Evolutionary conservation across 345 rosid species (phyloP), one percentile per base, ranked within the genome.

Genomic region (Garcia nutans): DNA sequence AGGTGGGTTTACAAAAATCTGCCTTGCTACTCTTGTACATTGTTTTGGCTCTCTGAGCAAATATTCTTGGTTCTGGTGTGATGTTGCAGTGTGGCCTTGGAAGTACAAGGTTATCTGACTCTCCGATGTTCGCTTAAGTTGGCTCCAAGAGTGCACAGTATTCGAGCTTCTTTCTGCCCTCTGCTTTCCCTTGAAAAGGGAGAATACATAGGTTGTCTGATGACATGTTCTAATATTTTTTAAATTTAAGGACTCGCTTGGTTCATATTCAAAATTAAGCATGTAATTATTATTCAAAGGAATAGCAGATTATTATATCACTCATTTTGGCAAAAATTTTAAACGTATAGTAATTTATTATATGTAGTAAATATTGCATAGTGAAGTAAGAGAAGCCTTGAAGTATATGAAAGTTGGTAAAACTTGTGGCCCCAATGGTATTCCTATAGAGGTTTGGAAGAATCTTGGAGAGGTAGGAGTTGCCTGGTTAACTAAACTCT

Each of bases 141-240:
- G 82, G 80, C 86, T 45, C 89, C 97, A 1, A 84, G 93, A 50
- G 79, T 91, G 78, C 95, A 95, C 79, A 84, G 82, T 72, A 86
- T 90, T 58, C 89, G 88, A 72, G 94, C 92, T 42, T 91, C 97
- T 37, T 95, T 95, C 87, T 92, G 99, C 82, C 99, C 97, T 57
- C 76, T 92, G 70, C 89, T 95, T 76, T 95, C 99, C 68, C 87
- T 91, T 37, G 97, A 92, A 77, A 90, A 95, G 77, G 99, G 99
- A 78, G 97, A 95, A 79, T 95, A 81, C 74, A 93, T 95, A 90
- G 99, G 97, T 91, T 45, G n/a, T 74, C 26, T 70, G 12, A 8
- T 47, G n/a, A 16, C 12, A 13, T 42, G 17, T 10, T 12, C 23
- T 23, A 9, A 3, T 19, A 10, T 59, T 15, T 24, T 49, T 47